Evolutionary conservation across 169 alveolate species (phyloP).

Genomic region (Eimeria acervulina): DNA sequence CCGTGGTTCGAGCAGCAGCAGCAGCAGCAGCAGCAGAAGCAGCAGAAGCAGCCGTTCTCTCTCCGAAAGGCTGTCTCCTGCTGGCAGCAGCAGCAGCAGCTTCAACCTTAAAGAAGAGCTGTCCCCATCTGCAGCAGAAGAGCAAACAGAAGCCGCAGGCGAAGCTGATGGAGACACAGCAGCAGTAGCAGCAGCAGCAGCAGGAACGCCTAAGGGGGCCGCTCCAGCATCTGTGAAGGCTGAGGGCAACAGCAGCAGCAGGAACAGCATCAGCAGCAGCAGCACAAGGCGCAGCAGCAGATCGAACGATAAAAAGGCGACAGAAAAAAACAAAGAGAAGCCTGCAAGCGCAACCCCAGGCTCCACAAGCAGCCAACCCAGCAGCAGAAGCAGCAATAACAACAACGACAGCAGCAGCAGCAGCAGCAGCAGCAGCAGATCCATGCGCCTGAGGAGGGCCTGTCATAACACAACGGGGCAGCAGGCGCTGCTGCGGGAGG

Average conservation of each 20-base stretch:
- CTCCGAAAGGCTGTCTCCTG: not conserved
- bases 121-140: not conserved
- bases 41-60: not conserved
- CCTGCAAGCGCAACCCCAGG: not conserved
- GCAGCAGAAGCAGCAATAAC: not conserved
- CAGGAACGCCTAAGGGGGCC: not conserved
- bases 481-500: too few species aligned
- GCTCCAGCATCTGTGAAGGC: not conserved
- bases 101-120: not conserved
- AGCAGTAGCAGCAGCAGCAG: slow-evolving; percentile 29
- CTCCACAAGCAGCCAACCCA: not conserved
- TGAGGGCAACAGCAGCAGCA: slow-evolving; percentile 30
- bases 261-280: slow-evolving; percentile 15
- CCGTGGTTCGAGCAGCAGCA: too few species aligned
- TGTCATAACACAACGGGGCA: not conserved
- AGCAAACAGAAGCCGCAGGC: not conserved
- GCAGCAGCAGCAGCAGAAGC: not conserved
- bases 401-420: not conserved
- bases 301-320: not conserved
- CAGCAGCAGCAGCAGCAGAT: not conserved
- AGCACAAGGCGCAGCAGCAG: not conserved
- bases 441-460: too few species aligned
- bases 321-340: not conserved
- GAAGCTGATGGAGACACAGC: not conserved
- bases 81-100: not conserved